Base-by-base conservation (phyloP, 805 yeast species). In the Lipomyces sp. region DNA sequence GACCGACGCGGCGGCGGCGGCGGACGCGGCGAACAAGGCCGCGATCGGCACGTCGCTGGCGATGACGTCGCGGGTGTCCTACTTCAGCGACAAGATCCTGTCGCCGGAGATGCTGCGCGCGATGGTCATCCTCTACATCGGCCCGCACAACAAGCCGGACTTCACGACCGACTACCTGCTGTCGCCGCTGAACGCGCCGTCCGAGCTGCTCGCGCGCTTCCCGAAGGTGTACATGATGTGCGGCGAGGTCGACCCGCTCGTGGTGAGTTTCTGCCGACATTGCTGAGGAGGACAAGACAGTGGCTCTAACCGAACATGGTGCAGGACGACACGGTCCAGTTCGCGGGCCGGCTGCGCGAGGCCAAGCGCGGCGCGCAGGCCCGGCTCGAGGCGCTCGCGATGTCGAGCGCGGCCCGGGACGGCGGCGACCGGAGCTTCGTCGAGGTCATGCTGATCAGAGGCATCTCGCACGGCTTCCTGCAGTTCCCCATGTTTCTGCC, bases 191-290 rank as follows among this genome's bases (percentile, higher is more conserved):
- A 47, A 55, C 23, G 65, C 67, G 26, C 67, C 68, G 19, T 31
- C 45, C 3, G 55, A 57, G 39, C 45, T 63, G 19, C 49, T 63
- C 16, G 62, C 59, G 3, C 44, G 53, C 52, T 63, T 63, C 43
- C 68, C 67, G 16, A 60, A 63, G 39, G 62, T 62, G 28, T 63
- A 65, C 49, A 53, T 63, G 50, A 45, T 64, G 19, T 60, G 66
- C 35, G 67, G 67, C 16, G 67, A 63, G 39, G 67, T 63, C 14
- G 67, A 63, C 57, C 67, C 67, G 4, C 43, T 63, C 28, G 68
- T 64, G 19, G 47, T 43, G 16, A 23, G 47, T 33, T n/a, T n/a
- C n/a, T n/a, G n/a, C n/a, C n/a, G n/a, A n/a, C n/a, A n/a, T n/a
- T n/a, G n/a, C n/a, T n/a, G n/a, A n/a, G n/a, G n/a, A n/a, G n/a